phyloP scores from a whole-genome alignment of 139 green algal species.

The Trebouxia sp. region DNA sequence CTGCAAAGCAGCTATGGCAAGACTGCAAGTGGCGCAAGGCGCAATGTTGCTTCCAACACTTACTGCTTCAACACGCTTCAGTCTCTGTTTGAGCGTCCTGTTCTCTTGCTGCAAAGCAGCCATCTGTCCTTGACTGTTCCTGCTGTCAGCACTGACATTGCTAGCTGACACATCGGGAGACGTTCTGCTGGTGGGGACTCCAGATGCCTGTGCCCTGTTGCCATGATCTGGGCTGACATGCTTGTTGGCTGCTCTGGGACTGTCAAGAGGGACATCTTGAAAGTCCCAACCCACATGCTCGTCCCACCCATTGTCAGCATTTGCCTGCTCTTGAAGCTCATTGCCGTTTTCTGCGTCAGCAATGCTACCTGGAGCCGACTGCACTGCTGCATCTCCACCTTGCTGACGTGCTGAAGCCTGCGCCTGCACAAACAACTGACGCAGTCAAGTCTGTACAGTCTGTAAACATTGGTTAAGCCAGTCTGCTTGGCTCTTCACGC shows the following conservation, averaged over 20 bases:
- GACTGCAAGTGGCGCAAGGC: too few relatives aligned
- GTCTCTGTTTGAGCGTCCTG: neutral
- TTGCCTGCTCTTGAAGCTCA: neutral
- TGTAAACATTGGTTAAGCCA: too few relatives aligned
- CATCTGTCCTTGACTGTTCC: neutral
- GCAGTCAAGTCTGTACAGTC: neutral
- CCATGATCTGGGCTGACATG: neutral
- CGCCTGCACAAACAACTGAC: neutral
- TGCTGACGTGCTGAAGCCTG: neutral
- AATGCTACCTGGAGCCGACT: neutral
- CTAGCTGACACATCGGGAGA: too few relatives aligned
- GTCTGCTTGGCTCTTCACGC: too few relatives aligned
- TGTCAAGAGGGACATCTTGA: constrained; percentile 18
- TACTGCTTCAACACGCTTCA: constrained; percentile 9
- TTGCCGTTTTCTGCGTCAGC: neutral
- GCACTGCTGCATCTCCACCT: neutral
- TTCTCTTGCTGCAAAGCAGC: neutral
- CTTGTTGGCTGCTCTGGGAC: neutral
- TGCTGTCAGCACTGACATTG: neutral
- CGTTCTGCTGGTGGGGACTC: too few relatives aligned
- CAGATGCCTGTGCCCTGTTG: neutral
- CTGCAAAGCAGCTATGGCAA: neutral
- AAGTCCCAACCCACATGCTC: constrained; percentile 14
- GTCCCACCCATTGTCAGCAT: neutral
- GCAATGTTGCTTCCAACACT: neutral